Conservation (phyloP, 108 stramenopile species). For the Skeletonema menzelii region DNA sequence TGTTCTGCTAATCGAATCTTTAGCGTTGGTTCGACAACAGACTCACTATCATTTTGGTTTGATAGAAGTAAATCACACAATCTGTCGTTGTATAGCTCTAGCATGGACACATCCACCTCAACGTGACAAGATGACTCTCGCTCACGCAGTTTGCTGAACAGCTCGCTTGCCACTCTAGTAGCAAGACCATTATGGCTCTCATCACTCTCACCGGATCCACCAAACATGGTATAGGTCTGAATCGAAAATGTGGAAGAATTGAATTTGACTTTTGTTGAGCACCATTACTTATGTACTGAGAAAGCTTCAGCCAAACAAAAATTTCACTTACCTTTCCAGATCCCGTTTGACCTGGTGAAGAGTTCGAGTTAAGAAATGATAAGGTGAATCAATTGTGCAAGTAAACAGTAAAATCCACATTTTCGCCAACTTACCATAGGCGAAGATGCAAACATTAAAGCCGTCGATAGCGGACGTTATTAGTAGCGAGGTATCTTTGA, state of each 20-base stretch:
- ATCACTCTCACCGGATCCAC: slow-evolving; percentile 44
- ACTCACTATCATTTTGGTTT: slow-evolving; percentile 11
- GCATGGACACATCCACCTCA: slow-evolving; percentile 50
- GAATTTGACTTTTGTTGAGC: too few species aligned
- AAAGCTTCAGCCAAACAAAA: too few species aligned
- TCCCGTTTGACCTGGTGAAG: too few species aligned
- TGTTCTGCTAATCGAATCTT: slow-evolving; percentile 55
- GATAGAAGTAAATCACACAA: slow-evolving; percentile 58
- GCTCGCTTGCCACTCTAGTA: slow-evolving; percentile 55
- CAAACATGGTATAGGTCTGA: slow-evolving; percentile 88
- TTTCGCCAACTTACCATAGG: slow-evolving; percentile 31
- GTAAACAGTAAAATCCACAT: slow-evolving; percentile 13
- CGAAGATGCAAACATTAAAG: slow-evolving; percentile 64
- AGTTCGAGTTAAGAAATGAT: too few species aligned
- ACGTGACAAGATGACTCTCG: slow-evolving; percentile 40
- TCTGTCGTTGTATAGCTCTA: slow-evolving; percentile 77
- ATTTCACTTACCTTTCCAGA: too few species aligned
- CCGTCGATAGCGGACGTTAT: slow-evolving; percentile 74
- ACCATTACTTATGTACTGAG: too few species aligned
- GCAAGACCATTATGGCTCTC: slow-evolving; percentile 54
- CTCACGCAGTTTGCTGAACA: slow-evolving; percentile 55
- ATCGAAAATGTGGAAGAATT: slow-evolving; percentile 34
- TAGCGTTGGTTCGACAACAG: slow-evolving; percentile 6
- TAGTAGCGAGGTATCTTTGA: slow-evolving; percentile 63
- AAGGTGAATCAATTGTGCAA: too few species aligned